Base-by-base conservation (phyloP, 2,329 filamentous ascomycete species). In the Colletotrichum aenigma region DNA sequence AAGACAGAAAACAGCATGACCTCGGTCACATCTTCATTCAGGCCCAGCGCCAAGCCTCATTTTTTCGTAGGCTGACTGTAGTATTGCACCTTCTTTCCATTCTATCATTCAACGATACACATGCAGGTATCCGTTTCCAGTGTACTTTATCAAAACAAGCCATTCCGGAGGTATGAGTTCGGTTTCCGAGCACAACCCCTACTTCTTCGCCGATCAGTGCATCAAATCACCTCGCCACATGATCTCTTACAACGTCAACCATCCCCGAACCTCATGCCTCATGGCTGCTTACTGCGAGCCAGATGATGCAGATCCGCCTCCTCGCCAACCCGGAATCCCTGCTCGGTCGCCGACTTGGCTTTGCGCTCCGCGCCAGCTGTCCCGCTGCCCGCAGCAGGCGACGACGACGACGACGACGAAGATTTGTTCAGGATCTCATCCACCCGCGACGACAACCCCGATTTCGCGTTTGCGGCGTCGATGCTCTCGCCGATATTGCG, bases 201-300 rank as follows among this genome's bases (percentile, higher is more conserved):
- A n/a, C 18, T 48, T 13, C 43, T 21, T 21, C 43, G 43, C 18
- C n/a, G 43, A 21, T 21, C 43, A 21, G 3, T n/a, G 43, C 43
- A 48, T 21, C 0, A n/a, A 48, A 48, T 0, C 3, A n/a, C 0
- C 43, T 2, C 43, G 43, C 4, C 43, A 48, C 43, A 21, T 21
- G 43, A 48, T 48, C 10, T 21, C 3, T n/a, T 6, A 0, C 38
- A 10, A 3, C 3, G 18, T 1, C 2, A 43, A 43, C 3, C 2
- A n/a, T 2, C 18, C 43, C n/a, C 43, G 38, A 21, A 10, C 43
- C 43, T 48, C 30, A 30, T n/a, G 16, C 24, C 26, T 60, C 58
- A 61, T 16, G 76, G 73, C 36, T 77, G 76, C 65, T 76, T 77
- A 66, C 69, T 73, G n/a, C 65, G 34, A 2, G 76, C 73, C 60